A percentile compares a stretch with the other conserved stretches of the same genome.
phyloP scores from a whole-genome alignment of 1,139 yeast genomes.

The Saccharomycopsis hybrid region DNA sequence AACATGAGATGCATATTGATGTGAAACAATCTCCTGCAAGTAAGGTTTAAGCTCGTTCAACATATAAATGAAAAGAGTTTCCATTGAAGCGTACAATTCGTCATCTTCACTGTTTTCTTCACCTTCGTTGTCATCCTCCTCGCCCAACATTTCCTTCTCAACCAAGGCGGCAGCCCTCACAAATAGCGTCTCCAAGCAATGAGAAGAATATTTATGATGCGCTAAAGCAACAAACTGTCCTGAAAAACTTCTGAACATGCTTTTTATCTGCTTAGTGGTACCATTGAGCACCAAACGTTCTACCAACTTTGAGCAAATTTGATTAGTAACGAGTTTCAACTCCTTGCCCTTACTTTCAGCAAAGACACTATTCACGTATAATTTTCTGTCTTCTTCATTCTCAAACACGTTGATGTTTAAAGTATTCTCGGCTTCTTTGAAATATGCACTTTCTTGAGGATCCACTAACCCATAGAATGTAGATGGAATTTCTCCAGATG shows the following conservation, averaged over 20 bases:
- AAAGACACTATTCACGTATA: slow-evolving; percentile 68
- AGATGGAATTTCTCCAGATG: slow-evolving; percentile 28
- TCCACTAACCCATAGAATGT: slow-evolving; percentile 85
- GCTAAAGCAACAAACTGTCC: slow-evolving; percentile 73
- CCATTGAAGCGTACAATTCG: slow-evolving; percentile 47
- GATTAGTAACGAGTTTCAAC: slow-evolving; percentile 86
- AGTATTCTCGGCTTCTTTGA: slow-evolving; percentile 86
- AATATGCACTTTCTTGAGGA: slow-evolving; percentile 77
- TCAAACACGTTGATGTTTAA: slow-evolving; percentile 77
- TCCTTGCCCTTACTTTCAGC: slow-evolving; percentile 90
- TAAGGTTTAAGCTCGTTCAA: slow-evolving; percentile 61
- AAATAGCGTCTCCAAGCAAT: slow-evolving; percentile 81
- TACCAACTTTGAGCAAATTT: slow-evolving; percentile 86
- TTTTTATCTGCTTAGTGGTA: slow-evolving; percentile 56
- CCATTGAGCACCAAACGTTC: slow-evolving; percentile 77
- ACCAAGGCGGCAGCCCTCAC: slow-evolving; percentile 70
- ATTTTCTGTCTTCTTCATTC: slow-evolving; percentile 60
- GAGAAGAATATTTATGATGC: slow-evolving; percentile 88
- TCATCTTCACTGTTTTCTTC: slow-evolving; percentile 30
- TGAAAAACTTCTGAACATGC: slow-evolving; percentile 57
- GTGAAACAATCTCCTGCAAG: slow-evolving; percentile 52
- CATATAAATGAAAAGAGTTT: slow-evolving; percentile 56
- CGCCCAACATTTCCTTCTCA: slow-evolving; percentile 56
- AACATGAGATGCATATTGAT: slow-evolving; percentile 86
- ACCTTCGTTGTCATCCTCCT: slow-evolving; percentile 31